Percentiles rank a stretch among this genome's conserved stretches.
phyloP scores from a whole-genome alignment of 2,329 filamentous ascomycete species.

The Fusarium miscanthi region DNA sequence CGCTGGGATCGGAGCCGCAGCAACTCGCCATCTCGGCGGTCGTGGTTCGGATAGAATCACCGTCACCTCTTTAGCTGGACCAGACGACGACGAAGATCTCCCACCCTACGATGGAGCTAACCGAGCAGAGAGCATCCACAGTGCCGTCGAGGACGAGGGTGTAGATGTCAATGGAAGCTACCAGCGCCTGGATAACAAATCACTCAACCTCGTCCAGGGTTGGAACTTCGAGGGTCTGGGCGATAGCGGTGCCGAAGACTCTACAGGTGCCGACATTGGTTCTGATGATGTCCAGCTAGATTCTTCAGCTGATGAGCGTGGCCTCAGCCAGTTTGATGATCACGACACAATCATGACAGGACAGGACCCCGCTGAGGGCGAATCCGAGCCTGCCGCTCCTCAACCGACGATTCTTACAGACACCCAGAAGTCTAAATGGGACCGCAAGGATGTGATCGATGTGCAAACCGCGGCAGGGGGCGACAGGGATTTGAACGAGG shows the following conservation, averaged over 20 bases:
- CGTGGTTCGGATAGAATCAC: slow-evolving; percentile 61
- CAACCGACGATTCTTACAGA: slow-evolving; percentile 35
- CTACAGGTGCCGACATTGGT: slow-evolving; percentile 51
- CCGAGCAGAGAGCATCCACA: slow-evolving; percentile 48
- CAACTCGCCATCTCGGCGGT: slow-evolving; percentile 74
- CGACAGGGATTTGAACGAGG: slow-evolving; percentile 57
- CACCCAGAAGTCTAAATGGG: slow-evolving; percentile 51
- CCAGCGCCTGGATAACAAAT: slow-evolving; percentile 43
- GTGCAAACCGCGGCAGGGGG: slow-evolving; percentile 52
- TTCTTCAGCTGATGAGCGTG: slow-evolving; percentile 53
- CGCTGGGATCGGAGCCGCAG: slow-evolving; percentile 82
- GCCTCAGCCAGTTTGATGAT: slow-evolving; percentile 40
- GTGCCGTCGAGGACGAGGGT: slow-evolving; percentile 63
- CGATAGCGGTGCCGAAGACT: slow-evolving; percentile 47
- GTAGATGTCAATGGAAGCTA: slow-evolving; percentile 54
- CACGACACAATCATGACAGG: slow-evolving; percentile 49
- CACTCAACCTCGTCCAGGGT: slow-evolving; percentile 50
- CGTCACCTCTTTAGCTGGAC: slow-evolving; percentile 42
- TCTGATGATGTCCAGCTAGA: slow-evolving; percentile 59
- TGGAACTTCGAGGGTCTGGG: slow-evolving; percentile 61
- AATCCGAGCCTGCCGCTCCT: slow-evolving; percentile 28
- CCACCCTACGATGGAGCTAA: slow-evolving; percentile 49
- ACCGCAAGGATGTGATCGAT: slow-evolving; percentile 52
- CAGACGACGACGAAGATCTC: slow-evolving; percentile 47
- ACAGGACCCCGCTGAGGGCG: slow-evolving; percentile 17